phyloP scores from a whole-genome alignment of 2,329 filamentous ascomycete genomes.

The Fusarium tuaranense region DNA sequence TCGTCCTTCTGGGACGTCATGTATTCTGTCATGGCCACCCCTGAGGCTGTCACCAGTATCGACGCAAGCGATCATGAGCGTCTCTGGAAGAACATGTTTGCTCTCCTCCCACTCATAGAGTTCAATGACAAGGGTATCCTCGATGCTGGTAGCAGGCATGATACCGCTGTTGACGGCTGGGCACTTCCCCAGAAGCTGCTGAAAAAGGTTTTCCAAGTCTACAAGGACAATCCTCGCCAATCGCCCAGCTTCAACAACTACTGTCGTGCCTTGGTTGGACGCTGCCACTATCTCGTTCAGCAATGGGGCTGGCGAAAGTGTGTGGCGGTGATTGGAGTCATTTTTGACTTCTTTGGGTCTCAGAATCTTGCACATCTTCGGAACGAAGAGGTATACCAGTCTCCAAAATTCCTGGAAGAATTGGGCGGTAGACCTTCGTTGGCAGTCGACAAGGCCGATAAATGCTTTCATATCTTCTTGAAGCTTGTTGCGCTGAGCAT shows the following conservation, averaged over 20 bases:
- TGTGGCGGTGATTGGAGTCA: conserved; percentile 66
- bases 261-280: conserved; percentile 67
- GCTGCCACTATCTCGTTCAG: conserved; percentile 72
- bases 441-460: conserved; percentile 64
- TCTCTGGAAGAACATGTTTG: conserved; percentile 70
- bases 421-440: conserved; percentile 61
- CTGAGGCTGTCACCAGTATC: conserved; percentile 48
- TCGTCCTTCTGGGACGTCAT: conserved; percentile 71
- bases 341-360: conserved; percentile 77
- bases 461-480: conserved; percentile 75
- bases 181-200: conserved; percentile 67
- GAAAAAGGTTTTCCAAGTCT: conserved; percentile 68
- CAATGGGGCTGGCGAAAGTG: conserved; percentile 75
- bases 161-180: conserved; percentile 66
- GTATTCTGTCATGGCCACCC: conserved; percentile 56
- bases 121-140: conserved; percentile 68
- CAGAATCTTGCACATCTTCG: conserved; percentile 71
- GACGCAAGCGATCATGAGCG: conserved; percentile 65
- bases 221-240: conserved; percentile 66
- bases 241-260: conserved; percentile 74
- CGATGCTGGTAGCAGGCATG: conserved; percentile 48
- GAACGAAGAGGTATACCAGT: conserved; percentile 72
- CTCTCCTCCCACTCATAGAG: conserved; percentile 70
- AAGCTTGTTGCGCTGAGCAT: conserved; percentile 72
- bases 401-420: conserved; percentile 70